phyloP scores from a whole-genome alignment of 352 stramenopile species.

The Plasmopara viticola region DNA sequence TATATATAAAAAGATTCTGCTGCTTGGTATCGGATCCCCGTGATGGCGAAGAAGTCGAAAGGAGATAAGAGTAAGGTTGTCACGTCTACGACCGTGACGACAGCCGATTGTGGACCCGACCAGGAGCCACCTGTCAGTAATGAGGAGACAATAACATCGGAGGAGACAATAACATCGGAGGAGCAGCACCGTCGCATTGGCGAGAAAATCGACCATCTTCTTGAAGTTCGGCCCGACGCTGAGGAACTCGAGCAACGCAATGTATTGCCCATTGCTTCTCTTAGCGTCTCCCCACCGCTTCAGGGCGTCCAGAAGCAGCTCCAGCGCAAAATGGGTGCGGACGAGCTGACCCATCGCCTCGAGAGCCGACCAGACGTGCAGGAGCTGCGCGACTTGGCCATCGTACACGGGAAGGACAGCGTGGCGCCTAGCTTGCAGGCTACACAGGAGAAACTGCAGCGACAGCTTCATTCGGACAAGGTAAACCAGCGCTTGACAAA shows the following conservation, averaged over 20 bases:
- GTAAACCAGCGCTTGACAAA: constrained; percentile 69
- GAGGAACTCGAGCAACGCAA: constrained; percentile 53
- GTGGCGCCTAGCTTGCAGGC: constrained; percentile 75
- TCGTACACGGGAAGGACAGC: constrained; percentile 51
- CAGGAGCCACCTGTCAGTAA: constrained; percentile 25
- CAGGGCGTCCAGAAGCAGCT: constrained; percentile 73
- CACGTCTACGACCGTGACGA: constrained; percentile 21
- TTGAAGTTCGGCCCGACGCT: constrained; percentile 49
- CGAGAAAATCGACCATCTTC: constrained; percentile 65
- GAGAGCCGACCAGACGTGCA: constrained; percentile 66
- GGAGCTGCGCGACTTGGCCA: constrained; percentile 63
- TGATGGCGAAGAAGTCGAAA: constrained; percentile 68
- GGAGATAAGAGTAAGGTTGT: constrained; percentile 27
- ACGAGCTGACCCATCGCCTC: constrained; percentile 61
- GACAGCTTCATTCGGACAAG: constrained; percentile 67
- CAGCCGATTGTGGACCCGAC: constrained; percentile 22
- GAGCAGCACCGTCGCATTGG: constrained; percentile 26
- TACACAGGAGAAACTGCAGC: constrained; percentile 70
- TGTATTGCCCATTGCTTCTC: constrained; percentile 35
- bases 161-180: constrained; percentile 30
- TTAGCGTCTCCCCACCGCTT: constrained; percentile 45
- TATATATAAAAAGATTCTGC: too few relatives aligned
- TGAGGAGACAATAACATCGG: constrained; percentile 18
- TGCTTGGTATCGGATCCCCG: too few relatives aligned
- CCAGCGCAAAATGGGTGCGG: constrained; percentile 64